Base-by-base conservation (phyloP, 2,329 filamentous ascomycete genomes). In the Tricladium varicosporioides region DNA sequence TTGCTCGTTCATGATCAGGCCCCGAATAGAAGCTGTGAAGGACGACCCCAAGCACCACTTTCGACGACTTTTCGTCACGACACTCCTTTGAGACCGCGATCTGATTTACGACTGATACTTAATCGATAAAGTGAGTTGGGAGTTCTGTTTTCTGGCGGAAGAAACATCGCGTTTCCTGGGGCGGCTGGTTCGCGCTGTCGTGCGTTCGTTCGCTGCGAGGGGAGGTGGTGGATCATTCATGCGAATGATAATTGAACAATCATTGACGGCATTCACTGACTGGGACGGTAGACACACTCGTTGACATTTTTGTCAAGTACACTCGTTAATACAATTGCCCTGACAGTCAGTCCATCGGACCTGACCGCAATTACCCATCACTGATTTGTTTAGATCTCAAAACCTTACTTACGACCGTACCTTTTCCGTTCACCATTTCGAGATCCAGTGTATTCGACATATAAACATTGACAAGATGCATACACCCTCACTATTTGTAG, bases 221-320 rank as follows among this genome's bases (percentile, higher is more conserved):
- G 50, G 58, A 53, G 51, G 33, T 44, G 49, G 63, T 57, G 51
- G 61, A 65, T 69, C 64, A 64, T 63, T 67, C 53, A 67, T 68
- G 62, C 67, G 53, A 56, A 54, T 50, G 19, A 44, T 22, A 50
- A 56, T 40, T 54, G 44, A 54, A 51, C 36, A 46, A 50, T 57
- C 50, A 54, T 53, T 45, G 36, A n/a, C 43, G 40, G 61, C 57
- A 45, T 53, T 51, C 62, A 57, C 63, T 69, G 59, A 68, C 66
- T 33, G 54, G 19, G 51, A 53, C 51, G 33, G 52, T 55, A 67
- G 65, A 61, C 54, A 78, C 79, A 70, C 74, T 82, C 78, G 68
- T 82, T 81, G 76, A 78, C 74, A 75, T 70, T 66, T 70, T 71
- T 75, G 79, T 83, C 81, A 82, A 80, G 76, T 82, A 81, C 81